phyloP scores from a whole-genome alignment of 768 basidiomycete species.

The Leucosporidium creatinivorum region DNA sequence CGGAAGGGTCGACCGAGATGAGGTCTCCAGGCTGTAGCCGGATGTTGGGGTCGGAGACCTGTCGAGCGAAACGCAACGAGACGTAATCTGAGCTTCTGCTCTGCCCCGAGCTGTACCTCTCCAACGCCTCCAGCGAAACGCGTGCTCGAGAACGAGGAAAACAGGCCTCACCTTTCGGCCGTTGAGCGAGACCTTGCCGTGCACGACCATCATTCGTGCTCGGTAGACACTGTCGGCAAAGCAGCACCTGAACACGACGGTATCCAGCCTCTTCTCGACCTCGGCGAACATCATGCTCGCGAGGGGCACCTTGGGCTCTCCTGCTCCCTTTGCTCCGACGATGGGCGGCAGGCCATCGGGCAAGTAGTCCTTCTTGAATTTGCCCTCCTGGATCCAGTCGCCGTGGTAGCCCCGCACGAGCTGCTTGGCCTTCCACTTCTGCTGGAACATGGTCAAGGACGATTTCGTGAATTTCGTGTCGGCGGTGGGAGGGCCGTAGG shows the following conservation, averaged over 20 bases:
- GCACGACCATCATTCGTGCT: constrained; percentile 74
- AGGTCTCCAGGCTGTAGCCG: constrained; percentile 89
- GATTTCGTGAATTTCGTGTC: constrained; percentile 58
- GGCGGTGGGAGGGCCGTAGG: constrained; percentile 48
- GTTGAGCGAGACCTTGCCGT: constrained; percentile 80
- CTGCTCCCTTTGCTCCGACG: constrained; percentile 48
- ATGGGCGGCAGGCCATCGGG: constrained; percentile 65
- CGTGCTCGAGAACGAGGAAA: background rate
- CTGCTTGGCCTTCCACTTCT: constrained; percentile 80
- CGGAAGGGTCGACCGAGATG: constrained; percentile 74
- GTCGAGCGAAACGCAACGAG: constrained; percentile 2
- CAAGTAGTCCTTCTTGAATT: constrained; percentile 92
- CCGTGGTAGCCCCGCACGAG: constrained; percentile 91
- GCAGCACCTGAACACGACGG: constrained; percentile 81
- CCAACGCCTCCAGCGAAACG: background rate
- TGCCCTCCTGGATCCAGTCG: constrained; percentile 82
- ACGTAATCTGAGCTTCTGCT: background rate
- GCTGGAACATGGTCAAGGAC: constrained; percentile 66
- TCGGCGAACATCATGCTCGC: constrained; percentile 92
- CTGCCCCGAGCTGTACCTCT: background rate
- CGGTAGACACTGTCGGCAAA: constrained; percentile 83
- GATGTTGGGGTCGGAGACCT: constrained; percentile 80
- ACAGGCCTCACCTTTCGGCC: constrained; percentile 67
- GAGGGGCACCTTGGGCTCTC: constrained; percentile 63
- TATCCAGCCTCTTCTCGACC: constrained; percentile 89